Evolutionary conservation across 2,329 filamentous ascomycete genomes (phyloP).

Genomic region (Sphaceloma murrayae): DNA sequence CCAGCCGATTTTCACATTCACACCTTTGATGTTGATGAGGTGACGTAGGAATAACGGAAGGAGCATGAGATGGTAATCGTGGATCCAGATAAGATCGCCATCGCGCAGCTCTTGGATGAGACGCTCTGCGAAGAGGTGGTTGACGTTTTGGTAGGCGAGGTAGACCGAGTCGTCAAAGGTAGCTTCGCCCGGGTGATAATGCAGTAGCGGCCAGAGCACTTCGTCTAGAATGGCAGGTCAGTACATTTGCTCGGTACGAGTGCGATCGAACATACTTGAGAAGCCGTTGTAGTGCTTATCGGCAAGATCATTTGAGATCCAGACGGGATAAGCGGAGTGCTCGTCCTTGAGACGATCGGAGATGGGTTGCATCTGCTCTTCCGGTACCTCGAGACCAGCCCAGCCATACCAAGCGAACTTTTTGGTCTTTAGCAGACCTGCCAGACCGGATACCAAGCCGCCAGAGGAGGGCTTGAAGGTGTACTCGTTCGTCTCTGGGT

Average conservation of each 20-base stretch:
- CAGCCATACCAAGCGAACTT: slow-evolving; percentile 98
- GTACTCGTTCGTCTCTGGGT: slow-evolving; percentile 81
- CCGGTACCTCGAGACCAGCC: slow-evolving; percentile 86
- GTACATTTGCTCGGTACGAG: not conserved
- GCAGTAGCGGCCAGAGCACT: slow-evolving; percentile 96
- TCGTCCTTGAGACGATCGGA: slow-evolving; percentile 72
- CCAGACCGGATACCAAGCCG: slow-evolving; percentile 86
- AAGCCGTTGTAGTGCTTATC: slow-evolving; percentile 98
- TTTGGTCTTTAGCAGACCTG: slow-evolving; percentile 81
- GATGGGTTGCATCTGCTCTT: slow-evolving; percentile 66
- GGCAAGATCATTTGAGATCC: slow-evolving; percentile 85
- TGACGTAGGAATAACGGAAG: slow-evolving; percentile 91
- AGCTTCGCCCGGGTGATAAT: slow-evolving; percentile 97
- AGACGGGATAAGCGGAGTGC: slow-evolving; percentile 82
- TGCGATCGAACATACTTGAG: slow-evolving; percentile 56
- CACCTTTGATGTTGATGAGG: slow-evolving; percentile 57
- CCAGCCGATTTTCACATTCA: slow-evolving; percentile 92
- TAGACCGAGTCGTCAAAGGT: slow-evolving; percentile 94
- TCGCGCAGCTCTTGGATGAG: slow-evolving; percentile 82
- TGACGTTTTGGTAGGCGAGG: slow-evolving; percentile 87
- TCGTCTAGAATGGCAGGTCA: slow-evolving; percentile 53
- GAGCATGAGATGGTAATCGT: slow-evolving; percentile 98
- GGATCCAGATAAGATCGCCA: slow-evolving; percentile 93
- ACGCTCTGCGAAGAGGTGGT: slow-evolving; percentile 80
- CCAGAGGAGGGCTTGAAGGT: slow-evolving; percentile 94